A percentile compares a stretch with the other conserved stretches of the same genome.
Evolutionary conservation across 2,329 filamentous ascomycete species (phyloP).

Genomic region (Cladosporium cucumerinum): DNA sequence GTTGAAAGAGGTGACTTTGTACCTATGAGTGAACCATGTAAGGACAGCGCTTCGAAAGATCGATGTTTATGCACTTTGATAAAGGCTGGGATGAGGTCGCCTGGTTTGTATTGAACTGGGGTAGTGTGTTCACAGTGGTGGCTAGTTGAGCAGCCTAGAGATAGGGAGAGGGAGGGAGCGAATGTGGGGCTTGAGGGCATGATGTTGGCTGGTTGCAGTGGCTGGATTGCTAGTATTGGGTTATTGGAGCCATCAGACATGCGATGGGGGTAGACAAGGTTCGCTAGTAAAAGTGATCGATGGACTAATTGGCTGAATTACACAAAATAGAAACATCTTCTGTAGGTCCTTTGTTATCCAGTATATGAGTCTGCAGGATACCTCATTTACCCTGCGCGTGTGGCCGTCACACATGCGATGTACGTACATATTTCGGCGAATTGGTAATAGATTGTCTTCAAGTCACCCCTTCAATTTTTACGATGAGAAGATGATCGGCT

Average conservation of each 20-base stretch:
- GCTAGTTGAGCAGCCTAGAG: conserved; percentile 42
- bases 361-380: neutral
- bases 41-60: conserved; percentile 1
- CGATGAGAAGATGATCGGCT: too few species aligned
- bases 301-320: too few species aligned
- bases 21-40: conserved; percentile 8
- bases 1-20: neutral
- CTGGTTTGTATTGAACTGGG: neutral
- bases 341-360: too few species aligned
- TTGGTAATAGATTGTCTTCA: too few species aligned
- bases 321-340: too few species aligned
- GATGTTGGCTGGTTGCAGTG: neutral
- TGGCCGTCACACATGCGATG: neutral
- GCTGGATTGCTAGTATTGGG: neutral
- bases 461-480: too few species aligned
- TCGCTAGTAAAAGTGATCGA: too few species aligned
- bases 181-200: neutral
- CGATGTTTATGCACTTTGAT: conserved; percentile 5
- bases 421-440: neutral
- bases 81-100: conserved; percentile 12
- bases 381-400: neutral
- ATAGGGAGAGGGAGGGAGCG: neutral
- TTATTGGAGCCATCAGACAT: neutral
- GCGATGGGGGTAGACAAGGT: neutral
- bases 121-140: neutral